Base-by-base conservation (phyloP, 345 rosid species). In the Passiflora organensis region DNA sequence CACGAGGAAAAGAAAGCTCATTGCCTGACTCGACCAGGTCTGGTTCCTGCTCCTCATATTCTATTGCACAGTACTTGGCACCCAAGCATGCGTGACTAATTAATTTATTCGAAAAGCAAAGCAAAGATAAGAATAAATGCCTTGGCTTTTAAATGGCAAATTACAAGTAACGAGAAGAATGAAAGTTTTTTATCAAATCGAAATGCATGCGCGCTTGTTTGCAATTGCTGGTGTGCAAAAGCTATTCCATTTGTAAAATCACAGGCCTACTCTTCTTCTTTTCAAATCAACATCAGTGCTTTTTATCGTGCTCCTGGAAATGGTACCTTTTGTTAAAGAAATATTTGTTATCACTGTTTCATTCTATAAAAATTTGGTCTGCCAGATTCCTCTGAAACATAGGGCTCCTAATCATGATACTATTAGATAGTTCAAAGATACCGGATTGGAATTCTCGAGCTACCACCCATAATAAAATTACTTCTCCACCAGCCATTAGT, bases 131-230 rank as follows among this genome's bases (percentile, higher is more conserved):
- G 11, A n/a, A 32, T n/a, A 0, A 44, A 44, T 0, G 19, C 48
- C 48, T 11, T 18, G 16, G 11, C 14, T 44, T n/a, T 52, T 6
- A 42, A 15, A 42, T 48, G 65, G 70, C 59, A 67, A 67, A 59
- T 64, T 64, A 22, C 70, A 19, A 68, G 57, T 64, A 37, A 55
- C 67, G 66, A 72, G 77, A 72, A 59, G 54, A 64, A 45, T 1
- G 53, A 56, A 73, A 73, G 71, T 47, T 37, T 56, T 68, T 56
- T 22, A 52, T 59, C 44, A 21, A 18, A 67, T 67, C 69, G 48
- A 67, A 41, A 49, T 43, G 72, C 72, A 71, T 52, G 64, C 52
- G 71, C 51, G 21, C 12, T 1, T 21, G 10, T 48, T n/a, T 32
- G 49, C 15, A 14, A 10, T 18, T 15, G 44, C 22, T 16, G 28